Base-by-base conservation (phyloP, 2,329 filamentous ascomycete species). In the Tothia fuscella region DNA sequence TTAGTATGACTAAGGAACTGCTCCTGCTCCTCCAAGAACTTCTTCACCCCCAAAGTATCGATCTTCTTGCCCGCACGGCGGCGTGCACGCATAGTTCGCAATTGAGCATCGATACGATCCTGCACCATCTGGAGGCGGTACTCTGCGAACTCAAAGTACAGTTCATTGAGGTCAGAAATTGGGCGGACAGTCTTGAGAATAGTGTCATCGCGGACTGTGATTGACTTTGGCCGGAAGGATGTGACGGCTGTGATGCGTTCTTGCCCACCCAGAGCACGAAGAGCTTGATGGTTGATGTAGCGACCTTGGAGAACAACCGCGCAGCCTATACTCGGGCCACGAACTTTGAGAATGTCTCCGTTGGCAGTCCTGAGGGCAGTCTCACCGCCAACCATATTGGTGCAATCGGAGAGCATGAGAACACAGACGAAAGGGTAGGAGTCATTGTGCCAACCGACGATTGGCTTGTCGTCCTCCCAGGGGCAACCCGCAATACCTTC, bases 391-490 rank as follows among this genome's bases (percentile, higher is more conserved):
- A 76, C 59, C 76, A 80, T 80, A 28, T 64, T 61, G 0, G 65
- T 67, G 48, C 74, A 78, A 50, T 80, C 75, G 26, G 72, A 76
- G 21, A 80, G 65, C 75, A 80, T 81, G 6, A 70, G 66, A n/a
- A 81, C 76, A 48, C 75, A 80, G n/a, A 81, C 76, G 51, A 80
- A 81, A 0, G 76, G 75, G 52, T 77, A 80, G 51, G 71, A 76
- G 54, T 80, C 78, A 1, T 62, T 71, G 56, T 80, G 76, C 76
- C 76, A 80, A 28, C 68, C 72, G 22, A 80, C 68, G 19, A 75
- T 69, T 4, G 74, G 69, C 48, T 68, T 64, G 26, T 68, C 63
- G 36, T 72, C 66, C 20, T 68, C 65, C 49, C 58, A 63, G 4
- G 56, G 55, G 37, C 59, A 64, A 20, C 59, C 62, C 5, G 58